Evolutionary conservation across 768 basidiomycete species (phyloP).

Genomic region (Trametes cinnabarina): DNA sequence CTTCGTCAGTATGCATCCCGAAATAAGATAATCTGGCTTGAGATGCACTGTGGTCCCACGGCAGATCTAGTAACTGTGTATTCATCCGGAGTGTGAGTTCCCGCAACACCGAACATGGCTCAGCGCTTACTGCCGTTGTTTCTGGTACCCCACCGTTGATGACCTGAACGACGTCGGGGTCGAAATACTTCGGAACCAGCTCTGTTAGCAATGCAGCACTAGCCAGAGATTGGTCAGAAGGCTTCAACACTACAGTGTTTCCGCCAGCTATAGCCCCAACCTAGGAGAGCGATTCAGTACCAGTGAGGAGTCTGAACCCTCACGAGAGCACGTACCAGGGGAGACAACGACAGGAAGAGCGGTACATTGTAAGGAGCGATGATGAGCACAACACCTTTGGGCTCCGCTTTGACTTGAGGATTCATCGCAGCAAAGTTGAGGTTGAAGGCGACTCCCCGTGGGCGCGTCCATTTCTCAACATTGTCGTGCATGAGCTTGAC

Average conservation of each 20-base stretch:
- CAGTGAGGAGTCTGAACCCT: not conserved
- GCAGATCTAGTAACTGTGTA: slow-evolving; percentile 73
- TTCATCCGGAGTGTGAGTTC: not conserved
- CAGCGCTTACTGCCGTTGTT: slow-evolving; percentile 47
- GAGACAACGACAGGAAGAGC: slow-evolving; percentile 52
- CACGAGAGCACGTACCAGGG: slow-evolving; percentile 44
- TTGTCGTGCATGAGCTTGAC: slow-evolving; percentile 52
- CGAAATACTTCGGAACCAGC: slow-evolving; percentile 74
- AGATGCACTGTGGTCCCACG: slow-evolving; percentile 60
- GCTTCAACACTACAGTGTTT: slow-evolving; percentile 68
- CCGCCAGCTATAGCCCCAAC: slow-evolving; percentile 77
- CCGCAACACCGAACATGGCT: not conserved
- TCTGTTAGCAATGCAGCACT: slow-evolving; percentile 58
- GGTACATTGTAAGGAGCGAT: slow-evolving; percentile 80
- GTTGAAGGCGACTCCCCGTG: slow-evolving; percentile 54
- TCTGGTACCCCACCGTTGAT: slow-evolving; percentile 69
- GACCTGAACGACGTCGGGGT: slow-evolving; percentile 59
- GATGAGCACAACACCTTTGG: slow-evolving; percentile 73
- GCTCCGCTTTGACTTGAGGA: slow-evolving; percentile 67
- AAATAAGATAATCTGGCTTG: not conserved
- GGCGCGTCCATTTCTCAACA: slow-evolving; percentile 74
- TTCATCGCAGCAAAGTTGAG: slow-evolving; percentile 57
- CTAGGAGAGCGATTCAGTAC: slow-evolving; percentile 25
- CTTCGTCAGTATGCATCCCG: not conserved
- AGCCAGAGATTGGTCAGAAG: slow-evolving; percentile 66